Evolutionary conservation across 257 asterid species (phyloP).

Genomic region (Fraxinus excelsior): DNA sequence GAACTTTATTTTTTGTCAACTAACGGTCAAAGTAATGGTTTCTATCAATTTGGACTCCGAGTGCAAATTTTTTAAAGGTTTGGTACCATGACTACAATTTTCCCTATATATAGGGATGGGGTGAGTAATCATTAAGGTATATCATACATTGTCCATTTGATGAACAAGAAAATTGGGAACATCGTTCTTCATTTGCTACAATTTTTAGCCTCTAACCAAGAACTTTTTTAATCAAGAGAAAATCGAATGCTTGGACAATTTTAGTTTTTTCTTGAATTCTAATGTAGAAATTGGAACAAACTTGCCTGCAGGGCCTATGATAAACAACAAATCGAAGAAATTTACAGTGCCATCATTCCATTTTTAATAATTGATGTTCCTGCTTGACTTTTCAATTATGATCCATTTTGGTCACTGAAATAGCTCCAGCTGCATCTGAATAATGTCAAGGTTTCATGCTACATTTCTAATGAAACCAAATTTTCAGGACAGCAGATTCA

Average conservation of each 20-base stretch:
- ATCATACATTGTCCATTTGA: not conserved
- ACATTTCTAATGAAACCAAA: not conserved
- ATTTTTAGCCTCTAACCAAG: not conserved
- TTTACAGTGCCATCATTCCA: not conserved
- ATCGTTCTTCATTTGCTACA: not conserved
- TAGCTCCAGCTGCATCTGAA: not conserved
- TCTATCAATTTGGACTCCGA: not conserved
- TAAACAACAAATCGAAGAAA: not conserved
- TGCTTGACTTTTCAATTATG: not conserved
- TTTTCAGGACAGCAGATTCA: conserved; percentile 74
- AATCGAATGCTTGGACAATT: not conserved
- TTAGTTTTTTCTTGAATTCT: not conserved
- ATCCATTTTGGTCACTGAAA: not conserved
- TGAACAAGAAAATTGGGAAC: not conserved
- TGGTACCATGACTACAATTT: too few relatives aligned
- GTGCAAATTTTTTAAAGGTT: too few relatives aligned
- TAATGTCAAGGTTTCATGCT: not conserved
- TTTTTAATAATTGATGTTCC: not conserved
- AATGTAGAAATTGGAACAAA: not conserved
- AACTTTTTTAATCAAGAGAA: not conserved
- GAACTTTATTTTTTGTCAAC: too few relatives aligned
- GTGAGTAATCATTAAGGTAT: not conserved
- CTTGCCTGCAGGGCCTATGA: not conserved
- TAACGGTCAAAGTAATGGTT: too few relatives aligned
- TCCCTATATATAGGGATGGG: not conserved